Evolutionary conservation across 345 rosid genomes (phyloP).

Genomic region (Murraya paniculata): DNA sequence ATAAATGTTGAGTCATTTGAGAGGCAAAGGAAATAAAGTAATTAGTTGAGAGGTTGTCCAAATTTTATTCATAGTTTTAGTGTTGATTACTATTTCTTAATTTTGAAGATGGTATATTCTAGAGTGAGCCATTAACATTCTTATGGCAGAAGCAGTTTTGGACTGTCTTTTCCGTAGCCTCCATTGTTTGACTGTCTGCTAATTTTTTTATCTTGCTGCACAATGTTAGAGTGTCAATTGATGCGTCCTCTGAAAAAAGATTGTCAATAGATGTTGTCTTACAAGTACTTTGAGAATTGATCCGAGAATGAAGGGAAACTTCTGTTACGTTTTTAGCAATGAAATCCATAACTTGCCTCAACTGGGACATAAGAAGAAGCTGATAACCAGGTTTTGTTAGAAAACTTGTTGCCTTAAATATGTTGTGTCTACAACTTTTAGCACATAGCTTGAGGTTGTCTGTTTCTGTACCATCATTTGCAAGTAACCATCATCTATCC

Average conservation of each 20-base stretch:
- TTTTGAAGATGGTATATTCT: neutral
- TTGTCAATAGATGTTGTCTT: no score
- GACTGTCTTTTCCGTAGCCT: neutral
- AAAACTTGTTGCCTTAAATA: neutral
- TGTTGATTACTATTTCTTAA: neutral
- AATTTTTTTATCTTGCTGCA: neutral
- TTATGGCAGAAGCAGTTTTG: neutral
- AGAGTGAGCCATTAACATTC: neutral
- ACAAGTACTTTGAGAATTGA: neutral
- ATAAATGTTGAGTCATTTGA: neutral
- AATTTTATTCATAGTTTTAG: neutral
- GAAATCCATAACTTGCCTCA: neutral
- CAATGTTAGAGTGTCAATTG: neutral
- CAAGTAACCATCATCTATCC: neutral
- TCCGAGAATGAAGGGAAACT: neutral
- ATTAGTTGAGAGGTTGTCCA: neutral
- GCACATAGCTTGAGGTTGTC: neutral
- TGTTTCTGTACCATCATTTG: neutral
- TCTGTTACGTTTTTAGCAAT: neutral
- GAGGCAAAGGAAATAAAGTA: neutral
- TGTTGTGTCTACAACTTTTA: neutral
- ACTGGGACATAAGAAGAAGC: no score
- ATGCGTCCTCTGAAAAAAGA: neutral
- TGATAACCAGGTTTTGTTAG: neutral
- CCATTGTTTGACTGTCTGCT: neutral